Evolutionary conservation across 805 yeast species (phyloP), one percentile per base, ranked within the genome.

Genomic region (Aciculoconidium aculeatum): DNA sequence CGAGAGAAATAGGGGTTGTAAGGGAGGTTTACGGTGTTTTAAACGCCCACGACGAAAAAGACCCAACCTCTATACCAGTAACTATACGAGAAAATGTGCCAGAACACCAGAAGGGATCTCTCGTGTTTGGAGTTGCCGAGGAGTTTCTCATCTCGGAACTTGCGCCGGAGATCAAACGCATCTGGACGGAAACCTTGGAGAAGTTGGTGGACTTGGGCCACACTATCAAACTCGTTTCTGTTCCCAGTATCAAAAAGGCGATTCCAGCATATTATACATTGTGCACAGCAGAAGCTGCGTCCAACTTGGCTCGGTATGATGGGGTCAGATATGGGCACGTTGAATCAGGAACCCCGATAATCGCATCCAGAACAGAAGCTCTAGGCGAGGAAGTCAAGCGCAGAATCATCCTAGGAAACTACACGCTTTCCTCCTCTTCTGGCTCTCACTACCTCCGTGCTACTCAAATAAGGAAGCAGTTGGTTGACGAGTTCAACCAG

Each of bases 241-340:
- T 90, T 0, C 94, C 95, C 5, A 61, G 80, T 0, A 58, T 87
- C 7, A 70, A 69, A 34, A 58, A 67, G 31, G 69, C 88, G 15
- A 56, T 92, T 11, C 87, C 94, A 15, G 73, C 86, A 0, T 92
- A 92, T 54, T 90, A 83, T 50, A 82, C 95, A 0, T 44, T 94
- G 20, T 88, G 92, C 2, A 82, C 96, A 0, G 82, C 96, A 0
- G 98, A 92, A 48, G 97, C 96, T 0, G 79, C 94, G 1, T 90
- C 97, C 0, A 92, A 92, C 49, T 65, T 92, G 27, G 73, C 96
- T 1, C 65, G 96, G 17, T 92, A 71, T 48, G 98, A 92, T 55
- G 98, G 98, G 3, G 61, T 88, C 12, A 65, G 96, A 32, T 92
- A 80, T 49, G 97, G 97, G 0, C 55, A 47, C 32, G 61, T 82